Base-by-base conservation (phyloP, 352 stramenopile species). In the Phytophthora foliorum region DNA sequence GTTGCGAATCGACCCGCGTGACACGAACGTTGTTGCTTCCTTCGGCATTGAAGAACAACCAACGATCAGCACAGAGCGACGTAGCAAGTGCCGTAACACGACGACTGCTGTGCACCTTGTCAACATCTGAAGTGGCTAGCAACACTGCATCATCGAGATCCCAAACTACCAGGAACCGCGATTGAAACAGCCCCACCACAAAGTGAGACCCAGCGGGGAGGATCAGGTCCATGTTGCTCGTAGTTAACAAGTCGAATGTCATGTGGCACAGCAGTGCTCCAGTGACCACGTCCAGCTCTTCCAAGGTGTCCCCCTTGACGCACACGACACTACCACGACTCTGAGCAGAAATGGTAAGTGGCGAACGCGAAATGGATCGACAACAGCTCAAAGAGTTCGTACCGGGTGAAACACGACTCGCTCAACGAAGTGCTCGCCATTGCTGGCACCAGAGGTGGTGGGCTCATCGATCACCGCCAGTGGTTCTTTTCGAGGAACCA, bases 11-110 rank as follows among this genome's bases (percentile, higher is more conserved):
- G 1, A 89, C 69, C 5, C 72, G 54, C 19, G 81, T 78, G 19
- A 90, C 78, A 29, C 86, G 86, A 50, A 95, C 84, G 67, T 79
- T 94, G 48, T 89, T 84, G 72, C 86, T 93, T 7, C 81, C 88
- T 55, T 95, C 88, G 24, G 80, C 74, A 44, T 74, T 73, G 64
- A 90, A 95, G 53, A 94, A 94, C 22, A 95, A 25, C 77, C 81
- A 92, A 9, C 77, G 74, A 44, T 87, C 71, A n/a, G 52, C 63
- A 53, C 80, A 89, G 13, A 90, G 67, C 25, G 88, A 93, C 2
- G 63, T 82, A 6, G 84, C 70, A 41, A 92, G 57, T 6, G 78
- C 77, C 4, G 66, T 74, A 51, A 92, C 83, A 27, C 78, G 72
- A 72, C 90, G 89, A 41, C 41, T 56, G 31, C 58, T 56, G 25